Conservation (phyloP, 2,329 filamentous ascomycete species). For the Zasmidium angulare region DNA sequence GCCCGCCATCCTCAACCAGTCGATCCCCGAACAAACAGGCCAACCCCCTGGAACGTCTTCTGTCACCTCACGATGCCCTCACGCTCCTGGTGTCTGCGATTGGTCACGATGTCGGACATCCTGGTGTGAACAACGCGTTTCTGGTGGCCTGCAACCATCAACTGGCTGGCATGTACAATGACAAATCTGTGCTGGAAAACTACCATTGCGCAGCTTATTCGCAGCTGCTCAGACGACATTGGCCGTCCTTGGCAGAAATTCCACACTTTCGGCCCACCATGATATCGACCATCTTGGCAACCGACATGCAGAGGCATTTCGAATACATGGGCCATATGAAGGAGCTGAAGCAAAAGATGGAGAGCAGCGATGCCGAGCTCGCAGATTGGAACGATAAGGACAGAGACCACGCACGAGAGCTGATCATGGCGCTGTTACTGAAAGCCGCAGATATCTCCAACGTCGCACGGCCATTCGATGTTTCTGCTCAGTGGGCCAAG, state of each 20-base stretch:
- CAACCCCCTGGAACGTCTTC: constrained; percentile 68
- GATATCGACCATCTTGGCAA: constrained; percentile 96
- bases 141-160: constrained; percentile 88
- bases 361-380: constrained; percentile 60
- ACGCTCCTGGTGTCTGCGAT: constrained; percentile 93
- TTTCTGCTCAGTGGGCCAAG: constrained; percentile 84
- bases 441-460: constrained; percentile 99
- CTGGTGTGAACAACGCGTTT: constrained; percentile 97
- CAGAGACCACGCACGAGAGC: constrained; percentile 71
- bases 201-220: constrained; percentile 98
- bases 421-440: constrained; percentile 88
- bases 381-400: constrained; percentile 77
- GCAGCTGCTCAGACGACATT: constrained; percentile 88
- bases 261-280: constrained; percentile 80
- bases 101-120: constrained; percentile 95
- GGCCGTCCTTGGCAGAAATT: constrained; percentile 79
- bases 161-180: constrained; percentile 92
- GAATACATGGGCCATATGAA: constrained; percentile 90
- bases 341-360: constrained; percentile 76
- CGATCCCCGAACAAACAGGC: constrained; percentile 31
- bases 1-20: constrained; percentile 66
- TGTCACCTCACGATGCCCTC: constrained; percentile 85
- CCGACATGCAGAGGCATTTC: constrained; percentile 96
- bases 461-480: constrained; percentile 80
- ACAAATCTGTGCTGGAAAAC: constrained; percentile 92